Evolutionary conservation across 2,329 filamentous ascomycete species (phyloP).

Genomic region (Ceratocystis diversiconidia): DNA sequence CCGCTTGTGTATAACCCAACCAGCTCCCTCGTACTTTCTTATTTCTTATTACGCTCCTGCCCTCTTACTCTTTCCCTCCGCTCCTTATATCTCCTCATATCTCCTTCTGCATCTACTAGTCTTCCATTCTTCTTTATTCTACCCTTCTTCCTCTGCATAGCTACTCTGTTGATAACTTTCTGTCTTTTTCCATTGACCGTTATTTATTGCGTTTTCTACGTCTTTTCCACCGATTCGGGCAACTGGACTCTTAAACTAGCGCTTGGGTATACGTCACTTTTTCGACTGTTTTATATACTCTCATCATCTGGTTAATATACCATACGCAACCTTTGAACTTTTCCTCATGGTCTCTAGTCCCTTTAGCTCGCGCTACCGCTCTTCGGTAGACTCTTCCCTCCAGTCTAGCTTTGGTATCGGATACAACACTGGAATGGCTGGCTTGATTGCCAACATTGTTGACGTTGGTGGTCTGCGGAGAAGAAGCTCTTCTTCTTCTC

Average conservation of each 20-base stretch:
- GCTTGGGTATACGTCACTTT: too few species aligned
- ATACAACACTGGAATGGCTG: conserved; percentile 15
- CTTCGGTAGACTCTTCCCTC: conserved; percentile 14
- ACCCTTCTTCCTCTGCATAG: neutral
- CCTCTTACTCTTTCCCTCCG: too few species aligned
- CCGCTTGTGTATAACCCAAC: too few species aligned
- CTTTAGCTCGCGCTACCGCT: conserved; percentile 13
- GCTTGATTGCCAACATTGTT: conserved; percentile 17
- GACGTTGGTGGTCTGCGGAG: conserved; percentile 15
- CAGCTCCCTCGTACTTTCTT: too few species aligned
- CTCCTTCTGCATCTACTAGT: neutral
- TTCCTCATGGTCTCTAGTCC: conserved; percentile 14
- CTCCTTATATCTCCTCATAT: neutral
- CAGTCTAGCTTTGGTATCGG: conserved; percentile 11
- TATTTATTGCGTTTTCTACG: too few species aligned
- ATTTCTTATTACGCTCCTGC: too few species aligned
- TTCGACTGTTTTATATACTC: too few species aligned
- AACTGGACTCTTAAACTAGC: too few species aligned
- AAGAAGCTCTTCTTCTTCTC: conserved; percentile 17
- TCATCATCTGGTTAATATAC: too few species aligned
- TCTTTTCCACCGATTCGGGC: too few species aligned
- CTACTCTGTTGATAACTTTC: neutral
- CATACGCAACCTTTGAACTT: too few species aligned
- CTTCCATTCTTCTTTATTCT: neutral
- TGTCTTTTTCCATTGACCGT: neutral